Evolutionary conservation across 2,329 filamentous ascomycete species (phyloP).

Genomic region (Cladosporium halotolerans): DNA sequence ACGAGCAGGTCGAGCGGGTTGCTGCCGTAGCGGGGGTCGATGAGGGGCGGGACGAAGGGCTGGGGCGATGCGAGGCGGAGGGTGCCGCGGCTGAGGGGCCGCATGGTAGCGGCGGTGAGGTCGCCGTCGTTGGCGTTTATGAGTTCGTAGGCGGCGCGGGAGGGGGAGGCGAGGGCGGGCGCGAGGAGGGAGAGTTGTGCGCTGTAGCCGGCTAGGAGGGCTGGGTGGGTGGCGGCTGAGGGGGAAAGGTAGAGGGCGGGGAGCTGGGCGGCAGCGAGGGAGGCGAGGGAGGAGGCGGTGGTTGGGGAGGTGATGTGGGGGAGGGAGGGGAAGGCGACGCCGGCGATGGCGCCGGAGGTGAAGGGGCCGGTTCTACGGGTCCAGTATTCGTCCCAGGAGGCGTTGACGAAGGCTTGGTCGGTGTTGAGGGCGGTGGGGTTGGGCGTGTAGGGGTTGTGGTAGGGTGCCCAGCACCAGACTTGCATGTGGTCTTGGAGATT

Average conservation of each 20-base stretch:
- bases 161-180: conserved; percentile 19
- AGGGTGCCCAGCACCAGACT: conserved; percentile 22
- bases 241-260: conserved; percentile 17
- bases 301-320: conserved; percentile 15
- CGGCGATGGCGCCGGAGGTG: conserved; percentile 23
- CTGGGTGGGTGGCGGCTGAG: conserved; percentile 13
- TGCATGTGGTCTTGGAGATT: conserved; percentile 55
- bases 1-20: conserved; percentile 35
- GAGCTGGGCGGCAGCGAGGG: conserved; percentile 17
- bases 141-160: conserved; percentile 25
- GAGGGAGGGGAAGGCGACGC: conserved; percentile 26
- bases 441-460: conserved; percentile 15
- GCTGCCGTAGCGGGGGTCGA: conserved; percentile 42
- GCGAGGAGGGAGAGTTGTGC: conserved; percentile 21
- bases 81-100: conserved; percentile 41
- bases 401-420: conserved; percentile 21
- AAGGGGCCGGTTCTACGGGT: conserved; percentile 25
- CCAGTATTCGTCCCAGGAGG: conserved; percentile 22
- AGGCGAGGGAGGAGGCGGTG: conserved; percentile 13
- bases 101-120: conserved; percentile 31
- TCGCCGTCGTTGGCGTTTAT: conserved; percentile 28
- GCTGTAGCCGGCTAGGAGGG: conserved; percentile 23
- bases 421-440: conserved; percentile 19
- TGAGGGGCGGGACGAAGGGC: conserved; percentile 33
- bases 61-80: conserved; percentile 35